Evolutionary conservation across 192 early-diverging fungal genomes (phyloP).

Genomic region (Funneliformis geosporum): DNA sequence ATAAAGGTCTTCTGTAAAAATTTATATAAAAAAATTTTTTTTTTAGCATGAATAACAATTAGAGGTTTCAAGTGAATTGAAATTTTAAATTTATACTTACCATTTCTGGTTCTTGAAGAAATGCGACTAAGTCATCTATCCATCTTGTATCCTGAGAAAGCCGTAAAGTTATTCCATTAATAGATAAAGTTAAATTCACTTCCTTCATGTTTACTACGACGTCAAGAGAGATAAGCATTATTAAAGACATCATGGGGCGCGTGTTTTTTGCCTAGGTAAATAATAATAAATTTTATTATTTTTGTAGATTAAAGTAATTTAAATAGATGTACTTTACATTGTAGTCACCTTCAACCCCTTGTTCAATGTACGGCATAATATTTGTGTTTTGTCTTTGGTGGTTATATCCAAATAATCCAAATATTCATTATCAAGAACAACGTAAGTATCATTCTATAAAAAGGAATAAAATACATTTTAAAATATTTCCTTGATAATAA

Average conservation of each 20-base stretch:
- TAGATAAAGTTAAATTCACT: slow-evolving; percentile 51
- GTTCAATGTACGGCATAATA: slow-evolving; percentile 51
- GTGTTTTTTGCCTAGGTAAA: slow-evolving; percentile 45
- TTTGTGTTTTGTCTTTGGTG: slow-evolving; percentile 23
- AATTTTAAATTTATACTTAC: slow-evolving; percentile 35
- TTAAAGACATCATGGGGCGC: slow-evolving; percentile 61
- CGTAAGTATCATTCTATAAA: slow-evolving; percentile 47
- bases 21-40: neutral
- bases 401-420: slow-evolving; percentile 48
- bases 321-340: neutral
- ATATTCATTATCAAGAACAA: slow-evolving; percentile 55
- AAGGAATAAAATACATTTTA: neutral
- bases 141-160: slow-evolving; percentile 44
- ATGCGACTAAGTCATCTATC: slow-evolving; percentile 54
- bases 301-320: neutral
- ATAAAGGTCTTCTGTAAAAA: slow-evolving; percentile 40
- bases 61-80: neutral
- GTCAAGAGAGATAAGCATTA: slow-evolving; percentile 51
- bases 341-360: slow-evolving; percentile 46
- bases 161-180: slow-evolving; percentile 50
- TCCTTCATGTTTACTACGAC: slow-evolving; percentile 60
- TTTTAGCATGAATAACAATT: neutral
- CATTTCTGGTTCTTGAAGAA: slow-evolving; percentile 59
- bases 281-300: neutral
- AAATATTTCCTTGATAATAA: slow-evolving; percentile 4